Conservation (phyloP, 305 asterid species). For the Caryopteris hybrid region DNA sequence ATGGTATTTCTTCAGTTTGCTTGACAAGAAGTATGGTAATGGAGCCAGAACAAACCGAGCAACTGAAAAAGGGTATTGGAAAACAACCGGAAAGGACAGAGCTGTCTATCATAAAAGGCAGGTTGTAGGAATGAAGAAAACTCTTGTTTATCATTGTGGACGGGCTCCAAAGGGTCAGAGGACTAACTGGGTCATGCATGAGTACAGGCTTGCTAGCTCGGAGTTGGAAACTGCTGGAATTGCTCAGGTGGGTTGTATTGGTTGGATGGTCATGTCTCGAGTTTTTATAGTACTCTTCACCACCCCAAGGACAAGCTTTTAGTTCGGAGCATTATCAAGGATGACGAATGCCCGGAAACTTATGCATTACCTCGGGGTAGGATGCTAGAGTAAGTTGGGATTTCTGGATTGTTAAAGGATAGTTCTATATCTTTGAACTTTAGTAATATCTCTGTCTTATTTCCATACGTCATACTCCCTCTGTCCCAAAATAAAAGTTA, state of each 20-base stretch:
- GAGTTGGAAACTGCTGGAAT: conserved; percentile 52
- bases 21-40: conserved; percentile 88
- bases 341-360: conserved; percentile 18
- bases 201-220: conserved; percentile 65
- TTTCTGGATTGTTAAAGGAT: conserved; percentile 8
- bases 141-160: conserved; percentile 84
- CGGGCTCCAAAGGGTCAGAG: conserved; percentile 91
- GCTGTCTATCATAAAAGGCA: conserved; percentile 55
- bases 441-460: not conserved
- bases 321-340: conserved; percentile 22
- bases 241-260: conserved; percentile 50
- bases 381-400: conserved; percentile 29
- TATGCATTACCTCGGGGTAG: conserved; percentile 24
- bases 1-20: conserved; percentile 88
- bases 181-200: conserved; percentile 97
- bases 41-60: conserved; percentile 86
- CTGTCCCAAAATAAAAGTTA: too few species aligned
- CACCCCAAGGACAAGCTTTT: conserved; percentile 18
- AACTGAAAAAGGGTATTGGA: conserved; percentile 89
- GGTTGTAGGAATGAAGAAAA: conserved; percentile 88
- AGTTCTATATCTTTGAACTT: too few species aligned
- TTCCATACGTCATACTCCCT: not conserved
- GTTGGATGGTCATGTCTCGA: conserved; percentile 23
- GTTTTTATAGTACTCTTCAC: conserved; percentile 20
- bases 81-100: conserved; percentile 92